These are phyloP conservation scores for Penicillium argentinense DNA, from an alignment of 495 filamentous ascomycete species.

Conservation along the genomic window DNA sequence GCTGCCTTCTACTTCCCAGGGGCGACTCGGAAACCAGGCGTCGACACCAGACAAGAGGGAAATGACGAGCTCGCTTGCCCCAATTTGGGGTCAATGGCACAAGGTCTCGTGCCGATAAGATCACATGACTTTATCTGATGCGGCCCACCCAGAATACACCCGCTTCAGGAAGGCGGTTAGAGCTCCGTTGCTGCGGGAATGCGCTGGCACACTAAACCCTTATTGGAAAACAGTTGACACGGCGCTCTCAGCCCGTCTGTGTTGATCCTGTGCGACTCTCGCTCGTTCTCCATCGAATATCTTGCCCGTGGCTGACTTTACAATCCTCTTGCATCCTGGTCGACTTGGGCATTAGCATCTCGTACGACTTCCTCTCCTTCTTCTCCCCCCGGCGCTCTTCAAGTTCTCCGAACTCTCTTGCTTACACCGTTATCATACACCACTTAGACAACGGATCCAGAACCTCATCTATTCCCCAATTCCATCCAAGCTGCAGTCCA, in stretches of 20 bases:
- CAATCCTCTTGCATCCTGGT: conserved; percentile 8
- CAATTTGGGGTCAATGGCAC: not conserved
- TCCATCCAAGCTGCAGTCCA: conserved; percentile 4
- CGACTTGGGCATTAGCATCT: not conserved
- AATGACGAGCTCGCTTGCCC: not conserved
- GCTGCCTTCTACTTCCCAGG: not conserved
- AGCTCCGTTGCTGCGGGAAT: conserved; percentile 45
- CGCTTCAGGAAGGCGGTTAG: conserved; percentile 25
- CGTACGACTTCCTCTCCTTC: conserved; percentile 15
- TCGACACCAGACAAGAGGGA: too few relatives aligned
- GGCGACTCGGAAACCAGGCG: too few relatives aligned
- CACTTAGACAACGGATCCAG: conserved; percentile 1
- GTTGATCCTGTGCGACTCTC: conserved; percentile 21
- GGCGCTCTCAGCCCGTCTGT: conserved; percentile 25
- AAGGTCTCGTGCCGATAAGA: conserved; percentile 4
- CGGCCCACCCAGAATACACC: not conserved
- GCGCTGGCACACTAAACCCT: conserved; percentile 38
- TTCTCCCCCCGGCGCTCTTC: not conserved
- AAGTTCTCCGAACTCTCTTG: conserved; percentile 4
- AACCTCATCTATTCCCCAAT: not conserved
- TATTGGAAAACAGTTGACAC: conserved; percentile 42
- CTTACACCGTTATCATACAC: conserved; percentile 5
- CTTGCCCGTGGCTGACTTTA: conserved; percentile 12
- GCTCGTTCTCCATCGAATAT: conserved; percentile 13
- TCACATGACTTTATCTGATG: conserved; percentile 9